Evolutionary conservation across 2,329 filamentous ascomycete species (phyloP).

Genomic region (Xylaria arbuscula): DNA sequence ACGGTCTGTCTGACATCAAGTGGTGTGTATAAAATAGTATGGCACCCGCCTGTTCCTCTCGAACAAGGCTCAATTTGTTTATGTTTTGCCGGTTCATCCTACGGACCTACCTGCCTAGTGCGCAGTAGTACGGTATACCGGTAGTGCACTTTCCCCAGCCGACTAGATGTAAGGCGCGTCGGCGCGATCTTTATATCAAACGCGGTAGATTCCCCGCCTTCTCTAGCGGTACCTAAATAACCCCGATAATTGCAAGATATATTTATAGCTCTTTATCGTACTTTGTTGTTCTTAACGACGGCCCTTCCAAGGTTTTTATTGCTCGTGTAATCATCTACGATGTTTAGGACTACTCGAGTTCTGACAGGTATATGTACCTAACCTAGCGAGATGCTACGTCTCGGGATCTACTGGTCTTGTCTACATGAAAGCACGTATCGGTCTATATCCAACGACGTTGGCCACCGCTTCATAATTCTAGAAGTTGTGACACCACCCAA

Average conservation of each 20-base stretch:
- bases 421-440: background rate
- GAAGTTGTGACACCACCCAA: background rate
- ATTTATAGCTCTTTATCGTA: background rate
- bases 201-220: conserved; percentile 21
- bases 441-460: background rate
- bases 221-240: background rate
- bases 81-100: conserved; percentile 3
- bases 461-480: background rate
- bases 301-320: background rate
- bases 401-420: background rate
- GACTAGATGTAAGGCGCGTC: conserved; percentile 10
- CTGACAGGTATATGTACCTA: background rate
- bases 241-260: background rate
- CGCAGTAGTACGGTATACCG: conserved; percentile 6
- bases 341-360: background rate
- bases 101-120: background rate
- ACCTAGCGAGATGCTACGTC: background rate
- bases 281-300: background rate
- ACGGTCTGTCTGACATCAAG: conserved; percentile 12
- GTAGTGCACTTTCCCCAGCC: conserved; percentile 8
- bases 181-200: conserved; percentile 15
- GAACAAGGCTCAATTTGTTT: background rate
- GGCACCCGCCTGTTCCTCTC: background rate
- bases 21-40: conserved; percentile 2
- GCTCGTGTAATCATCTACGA: background rate